Evolutionary conservation across 2,329 filamentous ascomycete genomes (phyloP).

Genomic region (Fusarium sp.): DNA sequence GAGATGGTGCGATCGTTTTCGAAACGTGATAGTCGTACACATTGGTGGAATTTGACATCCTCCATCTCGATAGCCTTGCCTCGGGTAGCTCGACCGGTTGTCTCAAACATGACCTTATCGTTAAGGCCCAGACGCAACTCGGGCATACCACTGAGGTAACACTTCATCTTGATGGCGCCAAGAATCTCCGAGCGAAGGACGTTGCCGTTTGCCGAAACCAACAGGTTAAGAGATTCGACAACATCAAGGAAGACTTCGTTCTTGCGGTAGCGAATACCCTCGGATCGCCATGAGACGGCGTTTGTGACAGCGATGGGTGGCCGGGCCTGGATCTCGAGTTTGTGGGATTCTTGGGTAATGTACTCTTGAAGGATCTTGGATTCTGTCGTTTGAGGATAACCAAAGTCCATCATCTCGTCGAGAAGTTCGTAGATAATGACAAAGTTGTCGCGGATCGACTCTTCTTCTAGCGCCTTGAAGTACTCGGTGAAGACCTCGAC

Average conservation of each 20-base stretch:
- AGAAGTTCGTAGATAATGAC: slow-evolving; percentile 98
- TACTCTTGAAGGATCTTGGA: slow-evolving; percentile 99
- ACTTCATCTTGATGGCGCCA: slow-evolving; percentile 99
- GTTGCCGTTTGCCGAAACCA: slow-evolving; percentile 94
- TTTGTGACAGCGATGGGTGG: slow-evolving; percentile 98
- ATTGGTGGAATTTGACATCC: slow-evolving; percentile 99
- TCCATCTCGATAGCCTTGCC: slow-evolving; percentile 99
- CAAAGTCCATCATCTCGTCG: slow-evolving; percentile 99
- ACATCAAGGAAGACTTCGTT: slow-evolving; percentile 99
- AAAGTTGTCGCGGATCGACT: slow-evolving; percentile 99
- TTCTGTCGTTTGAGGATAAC: slow-evolving; percentile 98
- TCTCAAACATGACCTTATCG: slow-evolving; percentile 99
- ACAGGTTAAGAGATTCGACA: slow-evolving; percentile 93
- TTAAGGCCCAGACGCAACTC: slow-evolving; percentile 94
- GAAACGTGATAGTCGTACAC: slow-evolving; percentile 93
- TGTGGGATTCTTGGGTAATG: slow-evolving; percentile 99
- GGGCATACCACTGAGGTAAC: slow-evolving; percentile 98
- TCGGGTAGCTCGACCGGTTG: slow-evolving; percentile 90
- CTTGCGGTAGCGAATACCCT: slow-evolving; percentile 98
- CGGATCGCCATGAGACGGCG: slow-evolving; percentile 96
- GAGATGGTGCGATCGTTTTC: slow-evolving; percentile 99
- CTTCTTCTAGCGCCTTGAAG: slow-evolving; percentile 98
- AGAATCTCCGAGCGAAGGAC: slow-evolving; percentile 96
- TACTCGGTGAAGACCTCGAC: slow-evolving; percentile 99
- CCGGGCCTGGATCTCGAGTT: slow-evolving; percentile 94